Conservation (phyloP, 257 asterid species). For the Petrea volubilis region DNA sequence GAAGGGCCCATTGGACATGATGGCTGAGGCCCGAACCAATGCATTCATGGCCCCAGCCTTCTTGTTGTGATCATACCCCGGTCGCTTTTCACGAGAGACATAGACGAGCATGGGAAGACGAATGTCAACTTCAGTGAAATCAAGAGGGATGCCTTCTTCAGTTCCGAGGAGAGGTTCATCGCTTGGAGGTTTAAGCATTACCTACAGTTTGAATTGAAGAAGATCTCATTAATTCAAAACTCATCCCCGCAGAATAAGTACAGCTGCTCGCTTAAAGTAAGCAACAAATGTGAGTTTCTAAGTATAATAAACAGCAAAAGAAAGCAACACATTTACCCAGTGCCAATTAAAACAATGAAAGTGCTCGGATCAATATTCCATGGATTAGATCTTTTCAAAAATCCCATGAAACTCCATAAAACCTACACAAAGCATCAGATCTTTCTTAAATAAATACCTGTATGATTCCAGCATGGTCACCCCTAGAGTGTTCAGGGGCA, state of each 20-base stretch:
- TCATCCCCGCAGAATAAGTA: background rate
- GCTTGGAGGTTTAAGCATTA: constrained; percentile 86
- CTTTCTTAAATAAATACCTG: constrained; percentile 49
- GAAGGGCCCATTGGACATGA: constrained; percentile 84
- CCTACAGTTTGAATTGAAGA: constrained; percentile 38
- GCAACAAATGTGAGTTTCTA: background rate
- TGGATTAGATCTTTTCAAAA: too few relatives aligned
- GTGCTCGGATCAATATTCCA: background rate
- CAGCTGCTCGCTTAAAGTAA: background rate
- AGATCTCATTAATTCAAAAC: background rate
- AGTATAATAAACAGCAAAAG: background rate
- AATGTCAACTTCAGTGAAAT: constrained; percentile 64
- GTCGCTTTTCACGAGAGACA: constrained; percentile 80
- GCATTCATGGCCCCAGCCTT: constrained; percentile 95
- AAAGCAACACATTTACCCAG: background rate
- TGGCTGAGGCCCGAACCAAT: constrained; percentile 76
- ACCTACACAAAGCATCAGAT: background rate
- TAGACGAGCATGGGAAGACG: constrained; percentile 79
- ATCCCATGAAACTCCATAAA: background rate
- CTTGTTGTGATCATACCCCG: constrained; percentile 84
- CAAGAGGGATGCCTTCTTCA: constrained; percentile 42
- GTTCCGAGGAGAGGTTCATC: constrained; percentile 60
- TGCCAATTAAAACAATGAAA: background rate
- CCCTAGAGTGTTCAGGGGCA: constrained; percentile 60
- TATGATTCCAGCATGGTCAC: constrained; percentile 85